Evolutionary conservation across 2,329 filamentous ascomycete genomes (phyloP), one percentile per base, ranked within the genome.

Genomic region (Ascochyta pisi): DNA sequence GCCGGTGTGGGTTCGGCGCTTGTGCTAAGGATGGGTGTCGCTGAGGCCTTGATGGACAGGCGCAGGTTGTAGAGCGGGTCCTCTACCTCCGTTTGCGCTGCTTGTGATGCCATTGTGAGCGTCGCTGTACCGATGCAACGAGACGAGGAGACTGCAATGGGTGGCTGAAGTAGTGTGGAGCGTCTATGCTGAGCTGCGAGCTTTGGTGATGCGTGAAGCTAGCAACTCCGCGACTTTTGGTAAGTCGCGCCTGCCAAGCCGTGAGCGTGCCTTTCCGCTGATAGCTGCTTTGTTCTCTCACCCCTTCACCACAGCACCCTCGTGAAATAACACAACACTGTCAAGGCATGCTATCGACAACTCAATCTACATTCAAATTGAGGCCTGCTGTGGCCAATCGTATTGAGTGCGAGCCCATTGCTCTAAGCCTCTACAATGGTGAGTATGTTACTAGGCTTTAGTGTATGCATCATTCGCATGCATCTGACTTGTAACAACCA

Each of bases 51-150:
- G 77, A 98, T 95, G 62, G 90, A 88, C 73, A 90, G 87, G 71
- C 93, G 91, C 66, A 98, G 84, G 61, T 95, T 87, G 63, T 92
- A 83, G 63, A 98, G 87, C 46, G 93, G 87, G 73, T 98, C 92
- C 15, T 73, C 70, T 47, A 68, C 61, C 58, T 75, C 69, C 35
- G 66, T 64, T 53, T 70, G 66, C 24, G 73, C 62, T 47, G 70
- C 67, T 31, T 56, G 22, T 27, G 39, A 43, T 43, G 53, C 42
- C 53, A 56, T 56, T 37, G 2, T 48, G 24, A 13, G 38, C 15
- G 37, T 39, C 47, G 48, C 42, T 22, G 12, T 42, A 10, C 33
- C 1, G 2, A 42, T 6, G 6, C 4, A 8, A 22, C 15, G 23
- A 15, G 12, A 7, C 2, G 6, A 6, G 6, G 24, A 41, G 39